Percentiles rank a stretch among this genome's conserved stretches.
Conservation (phyloP, 2,329 filamentous ascomycete genomes). For the Zopfia rhizophila region DNA sequence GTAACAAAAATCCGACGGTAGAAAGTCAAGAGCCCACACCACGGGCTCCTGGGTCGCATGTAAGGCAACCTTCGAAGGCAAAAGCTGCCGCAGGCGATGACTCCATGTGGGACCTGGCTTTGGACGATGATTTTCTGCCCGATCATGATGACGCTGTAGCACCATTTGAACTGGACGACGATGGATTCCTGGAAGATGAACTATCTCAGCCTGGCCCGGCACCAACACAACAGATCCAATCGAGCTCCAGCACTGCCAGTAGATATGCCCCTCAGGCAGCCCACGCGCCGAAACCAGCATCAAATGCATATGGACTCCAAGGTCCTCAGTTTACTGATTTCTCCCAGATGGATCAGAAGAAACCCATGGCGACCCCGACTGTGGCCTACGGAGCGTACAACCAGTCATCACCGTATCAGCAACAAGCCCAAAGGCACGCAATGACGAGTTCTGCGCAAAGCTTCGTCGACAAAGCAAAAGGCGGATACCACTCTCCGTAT, state of each 20-base stretch:
- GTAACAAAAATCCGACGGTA: constrained; percentile 19
- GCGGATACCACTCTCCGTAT: constrained; percentile 92
- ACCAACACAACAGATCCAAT: constrained; percentile 28
- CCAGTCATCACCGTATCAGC: constrained; percentile 37
- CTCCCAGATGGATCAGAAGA: constrained; percentile 47
- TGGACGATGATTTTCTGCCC: constrained; percentile 77
- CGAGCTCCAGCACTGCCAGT: constrained; percentile 29
- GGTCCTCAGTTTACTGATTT: constrained; percentile 61
- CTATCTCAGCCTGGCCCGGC: constrained; percentile 52
- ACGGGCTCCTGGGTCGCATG: constrained; percentile 33
- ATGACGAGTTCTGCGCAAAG: constrained; percentile 71
- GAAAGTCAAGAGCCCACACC: constrained; percentile 29
- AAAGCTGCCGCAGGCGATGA: constrained; percentile 69
- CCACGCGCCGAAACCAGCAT: constrained; percentile 36
- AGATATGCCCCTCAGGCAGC: constrained; percentile 50
- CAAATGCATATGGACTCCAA: constrained; percentile 62
- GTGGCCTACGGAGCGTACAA: constrained; percentile 43
- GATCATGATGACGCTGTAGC: constrained; percentile 61
- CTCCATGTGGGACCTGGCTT: constrained; percentile 84
- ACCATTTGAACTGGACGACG: constrained; percentile 80
- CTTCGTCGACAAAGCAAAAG: constrained; percentile 89
- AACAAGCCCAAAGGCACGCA: constrained; percentile 57
- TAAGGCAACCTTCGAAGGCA: constrained; percentile 24
- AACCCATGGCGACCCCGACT: constrained; percentile 27
- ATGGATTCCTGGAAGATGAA: constrained; percentile 83